phyloP scores from a whole-genome alignment of 306 rosid species.

The Alnus glutinosa region DNA sequence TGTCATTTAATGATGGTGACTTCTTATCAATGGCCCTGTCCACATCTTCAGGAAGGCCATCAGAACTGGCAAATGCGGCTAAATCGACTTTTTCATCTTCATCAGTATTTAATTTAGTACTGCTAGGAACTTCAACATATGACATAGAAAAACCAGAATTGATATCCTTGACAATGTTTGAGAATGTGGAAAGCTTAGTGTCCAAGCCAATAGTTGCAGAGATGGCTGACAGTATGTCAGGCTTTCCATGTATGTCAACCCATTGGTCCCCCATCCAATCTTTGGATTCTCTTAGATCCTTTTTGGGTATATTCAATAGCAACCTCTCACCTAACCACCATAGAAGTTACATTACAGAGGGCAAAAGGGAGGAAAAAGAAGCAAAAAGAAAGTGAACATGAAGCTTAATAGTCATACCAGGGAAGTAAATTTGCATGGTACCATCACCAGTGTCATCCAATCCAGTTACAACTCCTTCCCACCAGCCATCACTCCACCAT shows the following conservation, averaged over 20 bases:
- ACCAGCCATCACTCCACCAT: constrained; percentile 99
- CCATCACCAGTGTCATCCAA: constrained; percentile 43
- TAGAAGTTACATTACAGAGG: constrained; percentile 8
- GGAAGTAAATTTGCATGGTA: constrained; percentile 62
- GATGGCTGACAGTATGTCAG: constrained; percentile 57
- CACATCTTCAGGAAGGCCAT: constrained; percentile 41
- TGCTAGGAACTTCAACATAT: constrained; percentile 39
- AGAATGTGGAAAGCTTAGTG: constrained; percentile 40
- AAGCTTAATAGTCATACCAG: constrained; percentile 54
- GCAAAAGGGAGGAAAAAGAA: constrained; percentile 1
- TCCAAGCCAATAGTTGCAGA: constrained; percentile 41
- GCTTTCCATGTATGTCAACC: constrained; percentile 62
- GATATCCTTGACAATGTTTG: constrained; percentile 37
- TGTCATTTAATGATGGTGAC: constrained; percentile 40
- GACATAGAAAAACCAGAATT: constrained; percentile 46
- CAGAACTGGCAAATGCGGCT: constrained; percentile 29
- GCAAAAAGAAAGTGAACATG: not conserved
- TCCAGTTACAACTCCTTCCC: constrained; percentile 89
- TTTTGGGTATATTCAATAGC: constrained; percentile 51
- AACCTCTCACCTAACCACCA: constrained; percentile 73
- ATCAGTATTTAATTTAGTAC: constrained; percentile 26
- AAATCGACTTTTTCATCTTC: constrained; percentile 44
- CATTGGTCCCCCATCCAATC: constrained; percentile 90
- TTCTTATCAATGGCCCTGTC: constrained; percentile 31
- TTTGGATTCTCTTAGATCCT: constrained; percentile 76